These are phyloP conservation scores for Fusarium euwallaceae DNA, from an alignment of 2,329 filamentous ascomycete genomes.

Conservation along the genomic window DNA sequence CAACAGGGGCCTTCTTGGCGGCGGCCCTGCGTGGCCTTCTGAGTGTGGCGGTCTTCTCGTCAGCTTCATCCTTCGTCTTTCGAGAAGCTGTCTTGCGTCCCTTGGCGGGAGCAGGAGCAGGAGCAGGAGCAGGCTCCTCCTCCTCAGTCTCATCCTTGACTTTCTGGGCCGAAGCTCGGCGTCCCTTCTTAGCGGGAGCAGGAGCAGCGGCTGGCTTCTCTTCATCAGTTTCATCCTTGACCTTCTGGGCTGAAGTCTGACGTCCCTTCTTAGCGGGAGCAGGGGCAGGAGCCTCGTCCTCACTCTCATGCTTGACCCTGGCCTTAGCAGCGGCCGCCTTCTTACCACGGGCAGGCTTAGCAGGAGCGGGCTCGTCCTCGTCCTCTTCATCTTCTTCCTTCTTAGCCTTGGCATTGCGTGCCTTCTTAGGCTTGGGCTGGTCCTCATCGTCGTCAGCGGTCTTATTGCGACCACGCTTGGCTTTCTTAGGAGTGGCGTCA, in stretches of 20 bases:
- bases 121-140: conserved; percentile 17
- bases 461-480: conserved; percentile 54
- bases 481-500: conserved; percentile 49
- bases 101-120: conserved; percentile 40
- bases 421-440: conserved; percentile 53
- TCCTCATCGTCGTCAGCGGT: conserved; percentile 51
- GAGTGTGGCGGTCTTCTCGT: conserved; percentile 28
- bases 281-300: conserved; percentile 30
- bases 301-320: conserved; percentile 44
- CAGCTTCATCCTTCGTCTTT: conserved; percentile 38
- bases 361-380: conserved; percentile 26
- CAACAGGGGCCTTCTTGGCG: conserved; percentile 29
- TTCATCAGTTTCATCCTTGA: conserved; percentile 40
- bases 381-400: conserved; percentile 42
- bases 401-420: conserved; percentile 47
- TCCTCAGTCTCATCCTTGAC: conserved; percentile 39
- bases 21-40: conserved; percentile 37
- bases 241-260: conserved; percentile 14
- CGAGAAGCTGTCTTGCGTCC: conserved; percentile 23
- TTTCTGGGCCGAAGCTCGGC: conserved; percentile 32
- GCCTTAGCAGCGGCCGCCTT: conserved; percentile 25
- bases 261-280: conserved; percentile 47
- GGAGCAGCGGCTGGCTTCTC: conserved; percentile 21
- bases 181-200: conserved; percentile 47
- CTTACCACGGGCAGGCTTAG: conserved; percentile 41